Conservation (phyloP, 306 rosid genomes). For the Neltuma alba region DNA sequence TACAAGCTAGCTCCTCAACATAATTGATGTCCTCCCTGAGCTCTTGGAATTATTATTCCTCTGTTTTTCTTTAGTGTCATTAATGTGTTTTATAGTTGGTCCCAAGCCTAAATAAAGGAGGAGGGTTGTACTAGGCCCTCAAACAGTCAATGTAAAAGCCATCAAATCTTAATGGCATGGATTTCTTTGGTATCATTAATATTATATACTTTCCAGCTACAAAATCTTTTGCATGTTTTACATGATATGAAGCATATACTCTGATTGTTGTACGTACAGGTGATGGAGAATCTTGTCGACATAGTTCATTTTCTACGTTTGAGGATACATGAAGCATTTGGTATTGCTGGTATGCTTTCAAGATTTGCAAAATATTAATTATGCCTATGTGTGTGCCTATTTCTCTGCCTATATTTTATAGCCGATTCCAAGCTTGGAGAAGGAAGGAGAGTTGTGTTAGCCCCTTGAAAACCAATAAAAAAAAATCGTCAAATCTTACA, state of each 20-base stretch:
- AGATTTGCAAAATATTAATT: slow-evolving; percentile 19
- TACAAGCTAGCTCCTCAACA: neutral
- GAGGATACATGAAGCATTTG: slow-evolving; percentile 70
- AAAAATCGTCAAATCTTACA: too few relatives aligned
- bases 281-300: slow-evolving; percentile 77
- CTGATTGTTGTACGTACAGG: slow-evolving; percentile 43
- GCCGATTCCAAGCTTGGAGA: too few relatives aligned
- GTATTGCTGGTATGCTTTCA: slow-evolving; percentile 56
- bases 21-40: neutral
- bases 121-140: too few relatives aligned
- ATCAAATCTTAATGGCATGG: too few relatives aligned
- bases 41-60: neutral
- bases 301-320: slow-evolving; percentile 61
- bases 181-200: too few relatives aligned
- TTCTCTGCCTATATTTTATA: neutral
- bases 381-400: neutral
- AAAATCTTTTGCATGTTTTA: neutral
- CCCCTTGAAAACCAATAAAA: too few relatives aligned
- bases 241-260: neutral
- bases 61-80: neutral
- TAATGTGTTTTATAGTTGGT: too few relatives aligned
- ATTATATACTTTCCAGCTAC: too few relatives aligned
- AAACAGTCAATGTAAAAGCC: too few relatives aligned
- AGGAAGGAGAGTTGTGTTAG: too few relatives aligned
- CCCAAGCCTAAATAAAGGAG: too few relatives aligned